phyloP scores from a whole-genome alignment of 495 filamentous ascomycete genomes.

The Pseudotulostoma volvatum region DNA sequence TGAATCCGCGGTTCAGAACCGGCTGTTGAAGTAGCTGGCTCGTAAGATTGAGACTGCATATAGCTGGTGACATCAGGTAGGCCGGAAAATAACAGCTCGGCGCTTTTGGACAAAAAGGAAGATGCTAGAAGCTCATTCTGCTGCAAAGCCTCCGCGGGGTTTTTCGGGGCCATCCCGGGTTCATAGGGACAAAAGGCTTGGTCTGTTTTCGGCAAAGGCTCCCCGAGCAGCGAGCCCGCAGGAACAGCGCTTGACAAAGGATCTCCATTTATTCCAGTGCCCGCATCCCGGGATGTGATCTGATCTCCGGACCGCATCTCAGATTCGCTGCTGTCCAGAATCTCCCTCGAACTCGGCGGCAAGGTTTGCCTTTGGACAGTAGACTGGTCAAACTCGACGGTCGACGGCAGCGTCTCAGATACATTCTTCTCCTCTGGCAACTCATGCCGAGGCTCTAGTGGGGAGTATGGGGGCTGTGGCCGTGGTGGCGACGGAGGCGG shows the following conservation, averaged over 20 bases:
- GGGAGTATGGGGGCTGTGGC: neutral
- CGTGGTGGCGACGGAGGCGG: neutral
- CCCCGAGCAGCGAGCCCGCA: neutral
- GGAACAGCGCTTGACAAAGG: constrained; percentile 3
- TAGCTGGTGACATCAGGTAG: constrained; percentile 4
- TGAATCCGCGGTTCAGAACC: constrained; percentile 35
- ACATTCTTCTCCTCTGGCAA: neutral
- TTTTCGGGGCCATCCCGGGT: constrained; percentile 17
- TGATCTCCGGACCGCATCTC: constrained; percentile 6
- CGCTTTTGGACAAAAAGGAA: constrained; percentile 25
- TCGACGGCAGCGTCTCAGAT: neutral
- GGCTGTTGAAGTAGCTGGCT: constrained; percentile 20
- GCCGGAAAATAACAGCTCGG: constrained; percentile 15
- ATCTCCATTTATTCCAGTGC: constrained; percentile 4
- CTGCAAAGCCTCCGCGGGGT: constrained; percentile 23
- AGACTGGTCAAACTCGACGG: neutral
- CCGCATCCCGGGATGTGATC: constrained; percentile 4
- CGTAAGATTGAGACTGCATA: constrained; percentile 3
- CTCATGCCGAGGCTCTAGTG: neutral
- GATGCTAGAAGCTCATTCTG: constrained; percentile 28
- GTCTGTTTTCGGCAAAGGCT: too few species aligned
- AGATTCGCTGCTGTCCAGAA: neutral
- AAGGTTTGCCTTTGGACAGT: neutral
- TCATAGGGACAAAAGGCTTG: too few species aligned
- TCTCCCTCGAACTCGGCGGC: neutral